Percentiles rank a stretch among this genome's conserved stretches.
Conservation (phyloP, 805 yeast genomes). For the Zygosaccharomyces bailii region DNA sequence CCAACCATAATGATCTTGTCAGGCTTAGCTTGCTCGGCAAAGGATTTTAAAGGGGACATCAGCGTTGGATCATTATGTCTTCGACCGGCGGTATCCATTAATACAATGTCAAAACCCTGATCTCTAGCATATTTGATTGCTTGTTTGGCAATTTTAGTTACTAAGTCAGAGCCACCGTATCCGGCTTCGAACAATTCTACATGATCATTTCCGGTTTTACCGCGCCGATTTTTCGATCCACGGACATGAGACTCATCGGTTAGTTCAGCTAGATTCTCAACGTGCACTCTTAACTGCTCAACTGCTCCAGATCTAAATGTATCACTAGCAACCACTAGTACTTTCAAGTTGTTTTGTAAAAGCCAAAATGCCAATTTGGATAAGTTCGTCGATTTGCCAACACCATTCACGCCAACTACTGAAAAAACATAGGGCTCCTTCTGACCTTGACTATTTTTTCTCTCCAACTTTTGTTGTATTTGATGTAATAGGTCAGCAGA, state of each 20-base stretch:
- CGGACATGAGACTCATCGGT: slow-evolving; percentile 45
- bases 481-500: slow-evolving; percentile 84
- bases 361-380: slow-evolving; percentile 96
- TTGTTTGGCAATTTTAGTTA: slow-evolving; percentile 86
- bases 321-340: slow-evolving; percentile 93
- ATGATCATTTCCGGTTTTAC: slow-evolving; percentile 38
- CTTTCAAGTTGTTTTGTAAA: slow-evolving; percentile 80
- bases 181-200: slow-evolving; percentile 89
- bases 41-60: slow-evolving; percentile 93
- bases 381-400: slow-evolving; percentile 92
- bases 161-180: slow-evolving; percentile 92
- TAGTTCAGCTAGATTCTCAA: slow-evolving; percentile 69
- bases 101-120: slow-evolving; percentile 73
- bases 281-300: slow-evolving; percentile 95
- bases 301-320: slow-evolving; percentile 98
- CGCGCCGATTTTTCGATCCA: slow-evolving; percentile 37
- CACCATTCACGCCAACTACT: slow-evolving; percentile 97
- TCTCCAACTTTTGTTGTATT: slow-evolving; percentile 48
- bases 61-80: slow-evolving; percentile 91
- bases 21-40: slow-evolving; percentile 93
- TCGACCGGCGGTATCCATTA: slow-evolving; percentile 97
- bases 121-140: slow-evolving; percentile 78
- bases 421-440: slow-evolving; percentile 86
- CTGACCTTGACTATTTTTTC: slow-evolving; percentile 25
- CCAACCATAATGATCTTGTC: slow-evolving; percentile 98